phyloP scores from a whole-genome alignment of 2,329 filamentous ascomycete species.

The Ophiostoma novo-ulmi region DNA sequence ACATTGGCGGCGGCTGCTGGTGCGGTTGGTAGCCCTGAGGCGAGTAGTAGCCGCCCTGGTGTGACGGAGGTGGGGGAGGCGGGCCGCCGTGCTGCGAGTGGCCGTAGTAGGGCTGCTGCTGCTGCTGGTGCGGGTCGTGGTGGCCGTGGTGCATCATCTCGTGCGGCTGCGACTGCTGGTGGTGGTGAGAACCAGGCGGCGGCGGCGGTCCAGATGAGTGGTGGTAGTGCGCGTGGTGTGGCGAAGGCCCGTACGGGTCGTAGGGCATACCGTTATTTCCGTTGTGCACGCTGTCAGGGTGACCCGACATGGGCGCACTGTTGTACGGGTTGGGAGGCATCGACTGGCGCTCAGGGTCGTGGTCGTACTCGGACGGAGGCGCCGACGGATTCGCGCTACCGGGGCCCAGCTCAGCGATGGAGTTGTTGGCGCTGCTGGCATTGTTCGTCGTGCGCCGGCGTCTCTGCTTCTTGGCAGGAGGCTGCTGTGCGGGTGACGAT shows the following conservation, averaged over 20 bases:
- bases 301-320: slow-evolving; percentile 5
- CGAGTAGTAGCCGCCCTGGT: background rate
- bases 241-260: slow-evolving; percentile 15
- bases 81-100: slow-evolving; percentile 11
- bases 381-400: slow-evolving; percentile 1
- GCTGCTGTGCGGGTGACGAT: slow-evolving; percentile 25
- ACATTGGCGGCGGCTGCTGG: background rate
- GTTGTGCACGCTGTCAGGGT: background rate
- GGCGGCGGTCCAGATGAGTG: background rate
- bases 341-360: slow-evolving; percentile 5
- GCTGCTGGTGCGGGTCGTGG: slow-evolving; percentile 21
- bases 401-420: background rate
- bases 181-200: slow-evolving; percentile 18
- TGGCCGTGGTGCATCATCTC: slow-evolving; percentile 16
- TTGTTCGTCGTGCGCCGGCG: slow-evolving; percentile 17
- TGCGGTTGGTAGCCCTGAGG: slow-evolving; percentile 3
- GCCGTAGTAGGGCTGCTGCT: slow-evolving; percentile 17
- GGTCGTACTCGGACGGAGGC: slow-evolving; percentile 11
- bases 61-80: slow-evolving; percentile 2
- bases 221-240: slow-evolving; percentile 12
- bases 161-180: slow-evolving; percentile 30
- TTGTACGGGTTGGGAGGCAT: slow-evolving; percentile 13
- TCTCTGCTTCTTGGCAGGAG: slow-evolving; percentile 30
- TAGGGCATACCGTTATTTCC: slow-evolving; percentile 12
- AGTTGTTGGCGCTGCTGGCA: background rate